Conservation (phyloP, 768 basidiomycete genomes). For the Mycena chlorophos region DNA sequence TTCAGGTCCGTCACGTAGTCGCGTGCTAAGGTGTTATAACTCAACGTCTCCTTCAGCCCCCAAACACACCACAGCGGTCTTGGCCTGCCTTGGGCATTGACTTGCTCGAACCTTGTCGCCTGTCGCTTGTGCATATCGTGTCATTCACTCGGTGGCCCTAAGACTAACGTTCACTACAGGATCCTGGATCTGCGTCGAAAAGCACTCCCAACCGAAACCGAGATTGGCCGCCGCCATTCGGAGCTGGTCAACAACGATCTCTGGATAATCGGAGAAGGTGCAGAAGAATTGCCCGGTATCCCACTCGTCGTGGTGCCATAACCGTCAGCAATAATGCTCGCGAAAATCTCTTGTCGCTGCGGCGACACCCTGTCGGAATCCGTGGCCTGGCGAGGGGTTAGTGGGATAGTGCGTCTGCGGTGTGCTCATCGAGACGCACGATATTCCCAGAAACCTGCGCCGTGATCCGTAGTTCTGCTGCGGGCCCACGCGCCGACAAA, state of each 20-base stretch:
- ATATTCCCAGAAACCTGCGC: slow-evolving; percentile 62
- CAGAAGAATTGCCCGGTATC: not conserved
- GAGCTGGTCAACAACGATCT: slow-evolving; percentile 25
- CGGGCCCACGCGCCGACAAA: slow-evolving; percentile 63
- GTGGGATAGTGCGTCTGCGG: slow-evolving; percentile 3
- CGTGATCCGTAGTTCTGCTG: slow-evolving; percentile 46
- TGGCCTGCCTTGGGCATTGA: slow-evolving; percentile 38
- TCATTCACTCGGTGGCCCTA: not conserved
- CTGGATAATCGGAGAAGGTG: slow-evolving; percentile 9
- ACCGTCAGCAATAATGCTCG: slow-evolving; percentile 29
- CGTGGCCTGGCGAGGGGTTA: slow-evolving; percentile 48
- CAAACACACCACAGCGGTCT: slow-evolving; percentile 33
- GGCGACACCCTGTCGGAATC: slow-evolving; percentile 56
- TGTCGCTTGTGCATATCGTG: slow-evolving; percentile 34
- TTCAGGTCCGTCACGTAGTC: slow-evolving; percentile 31
- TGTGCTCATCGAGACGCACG: slow-evolving; percentile 37
- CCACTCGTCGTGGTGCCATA: not conserved
- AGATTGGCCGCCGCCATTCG: slow-evolving; percentile 34
- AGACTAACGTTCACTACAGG: slow-evolving; percentile 24
- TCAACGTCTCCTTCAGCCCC: slow-evolving; percentile 26
- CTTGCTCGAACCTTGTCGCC: slow-evolving; percentile 39
- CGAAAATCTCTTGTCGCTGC: slow-evolving; percentile 42
- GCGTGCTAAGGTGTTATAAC: not conserved
- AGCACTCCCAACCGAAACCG: slow-evolving; percentile 33
- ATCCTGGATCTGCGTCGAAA: slow-evolving; percentile 43